Evolutionary conservation across 1,284 basidiomycete genomes (phyloP).

Genomic region (Lignosus rhinocerotis): DNA sequence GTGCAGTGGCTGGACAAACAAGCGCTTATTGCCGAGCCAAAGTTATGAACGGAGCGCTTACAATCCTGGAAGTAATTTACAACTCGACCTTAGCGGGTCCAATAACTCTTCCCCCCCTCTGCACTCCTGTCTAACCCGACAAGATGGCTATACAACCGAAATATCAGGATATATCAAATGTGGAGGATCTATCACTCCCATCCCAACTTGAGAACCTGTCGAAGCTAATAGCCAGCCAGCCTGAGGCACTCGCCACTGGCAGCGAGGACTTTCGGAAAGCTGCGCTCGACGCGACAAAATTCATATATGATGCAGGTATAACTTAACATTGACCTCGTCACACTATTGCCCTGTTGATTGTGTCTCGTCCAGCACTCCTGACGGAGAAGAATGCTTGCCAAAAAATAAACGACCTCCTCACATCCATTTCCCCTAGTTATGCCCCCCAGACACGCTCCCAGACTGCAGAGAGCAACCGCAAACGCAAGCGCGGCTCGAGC

Average conservation of each 20-base stretch:
- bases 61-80: neutral
- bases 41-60: slow-evolving; percentile 22
- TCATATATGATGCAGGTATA: slow-evolving; percentile 81
- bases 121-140: neutral
- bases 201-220: slow-evolving; percentile 51
- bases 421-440: slow-evolving; percentile 59
- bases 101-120: neutral
- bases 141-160: neutral
- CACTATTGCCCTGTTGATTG: neutral
- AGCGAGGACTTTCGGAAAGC: slow-evolving; percentile 56
- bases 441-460: slow-evolving; percentile 76
- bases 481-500: slow-evolving; percentile 45
- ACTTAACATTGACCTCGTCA: neutral
- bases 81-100: too few species aligned
- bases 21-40: slow-evolving; percentile 18
- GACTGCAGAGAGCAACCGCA: slow-evolving; percentile 38
- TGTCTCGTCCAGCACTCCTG: slow-evolving; percentile 47
- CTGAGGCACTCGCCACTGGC: slow-evolving; percentile 57
- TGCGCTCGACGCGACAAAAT: slow-evolving; percentile 73
- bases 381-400: slow-evolving; percentile 67
- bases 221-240: slow-evolving; percentile 50
- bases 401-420: slow-evolving; percentile 68
- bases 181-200: slow-evolving; percentile 32
- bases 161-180: neutral
- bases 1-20: too few species aligned